A percentile compares a stretch with the other conserved stretches of the same genome.
These are phyloP conservation scores for Perkinsus chesapeaki DNA, from an alignment of 169 alveolate species.

Conservation along the genomic window DNA sequence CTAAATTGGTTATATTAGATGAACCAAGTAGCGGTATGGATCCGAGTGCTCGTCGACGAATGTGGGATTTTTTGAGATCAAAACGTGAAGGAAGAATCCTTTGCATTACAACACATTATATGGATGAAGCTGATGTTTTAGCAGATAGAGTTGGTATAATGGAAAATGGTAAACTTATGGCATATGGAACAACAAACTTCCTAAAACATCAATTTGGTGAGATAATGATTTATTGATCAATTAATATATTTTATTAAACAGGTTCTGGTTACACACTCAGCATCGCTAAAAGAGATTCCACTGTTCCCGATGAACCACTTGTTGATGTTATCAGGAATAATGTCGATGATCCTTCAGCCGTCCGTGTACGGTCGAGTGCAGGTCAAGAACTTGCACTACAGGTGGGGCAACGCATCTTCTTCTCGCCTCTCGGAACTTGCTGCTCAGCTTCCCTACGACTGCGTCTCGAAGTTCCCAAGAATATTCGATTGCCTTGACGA, in stretches of 20 bases:
- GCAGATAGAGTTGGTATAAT: conserved; percentile 70
- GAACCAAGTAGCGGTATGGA: conserved; percentile 87
- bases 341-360: background rate
- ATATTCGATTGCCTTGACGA: conserved; percentile 26
- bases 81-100: conserved; percentile 66
- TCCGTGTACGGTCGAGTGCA: background rate
- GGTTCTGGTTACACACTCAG: background rate
- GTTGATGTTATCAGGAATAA: background rate
- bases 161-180: conserved; percentile 6
- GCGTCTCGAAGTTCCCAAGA: conserved; percentile 12
- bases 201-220: conserved; percentile 8
- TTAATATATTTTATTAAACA: background rate
- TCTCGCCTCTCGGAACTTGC: too few species aligned
- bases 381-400: background rate
- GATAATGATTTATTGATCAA: background rate
- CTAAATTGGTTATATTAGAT: conserved; percentile 73
- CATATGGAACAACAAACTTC: background rate
- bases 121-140: conserved; percentile 84
- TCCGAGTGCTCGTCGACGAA: conserved; percentile 75
- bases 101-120: conserved; percentile 76
- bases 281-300: background rate
- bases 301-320: background rate
- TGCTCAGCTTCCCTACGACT: background rate
- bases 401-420: too few species aligned
- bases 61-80: conserved; percentile 71